Percentiles rank a stretch among this genome's conserved stretches.
Conservation (phyloP, 2,329 filamentous ascomycete genomes). For the Nothomitra cinnamomea region DNA sequence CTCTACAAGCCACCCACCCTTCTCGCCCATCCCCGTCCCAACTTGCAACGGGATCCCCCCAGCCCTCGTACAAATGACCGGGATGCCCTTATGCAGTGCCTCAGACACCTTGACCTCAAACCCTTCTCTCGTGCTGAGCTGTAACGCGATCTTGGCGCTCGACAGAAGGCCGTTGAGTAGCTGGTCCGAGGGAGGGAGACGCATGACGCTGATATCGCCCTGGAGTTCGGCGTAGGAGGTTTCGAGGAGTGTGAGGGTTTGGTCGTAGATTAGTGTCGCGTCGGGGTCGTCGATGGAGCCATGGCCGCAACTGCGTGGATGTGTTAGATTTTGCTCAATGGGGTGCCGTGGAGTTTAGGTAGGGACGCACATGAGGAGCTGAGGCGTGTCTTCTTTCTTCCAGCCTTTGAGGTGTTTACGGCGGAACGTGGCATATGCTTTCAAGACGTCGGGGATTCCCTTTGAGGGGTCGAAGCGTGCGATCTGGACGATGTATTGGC, state of each 20-base stretch:
- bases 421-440: constrained; percentile 58
- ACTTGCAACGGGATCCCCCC: constrained; percentile 74
- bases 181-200: constrained; percentile 62
- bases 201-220: constrained; percentile 55
- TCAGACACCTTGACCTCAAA: constrained; percentile 82
- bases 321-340: not conserved
- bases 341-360: too few species aligned
- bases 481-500: constrained; percentile 63
- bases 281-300: constrained; percentile 71
- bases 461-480: constrained; percentile 74
- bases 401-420: constrained; percentile 37
- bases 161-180: constrained; percentile 61
- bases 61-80: constrained; percentile 56
- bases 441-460: constrained; percentile 61
- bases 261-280: constrained; percentile 51
- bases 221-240: constrained; percentile 42
- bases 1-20: constrained; percentile 59
- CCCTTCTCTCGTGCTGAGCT: constrained; percentile 66
- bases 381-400: constrained; percentile 37
- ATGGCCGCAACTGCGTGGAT: constrained; percentile 40
- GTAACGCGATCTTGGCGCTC: constrained; percentile 55
- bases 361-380: constrained; percentile 45
- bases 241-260: constrained; percentile 52
- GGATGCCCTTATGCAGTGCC: constrained; percentile 62
- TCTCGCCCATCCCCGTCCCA: constrained; percentile 45